Evolutionary conservation across 257 asterid genomes (phyloP).

Genomic region (Ilex aquifolium): DNA sequence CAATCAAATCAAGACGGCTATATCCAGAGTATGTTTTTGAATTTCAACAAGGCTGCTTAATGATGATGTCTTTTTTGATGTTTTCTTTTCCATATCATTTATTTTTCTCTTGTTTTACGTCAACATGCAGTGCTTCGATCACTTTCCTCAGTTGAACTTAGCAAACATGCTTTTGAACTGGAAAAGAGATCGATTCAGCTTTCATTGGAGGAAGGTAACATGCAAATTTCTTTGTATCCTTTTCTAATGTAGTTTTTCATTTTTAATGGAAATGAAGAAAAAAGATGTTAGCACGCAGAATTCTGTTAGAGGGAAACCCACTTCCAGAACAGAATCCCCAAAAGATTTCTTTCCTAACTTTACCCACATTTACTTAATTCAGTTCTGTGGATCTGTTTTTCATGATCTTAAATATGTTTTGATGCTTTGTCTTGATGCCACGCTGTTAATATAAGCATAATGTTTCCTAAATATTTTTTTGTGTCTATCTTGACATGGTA

Average conservation of each 20-base stretch:
- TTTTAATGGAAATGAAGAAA: not conserved
- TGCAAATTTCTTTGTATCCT: not conserved
- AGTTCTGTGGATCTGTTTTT: too few relatives aligned
- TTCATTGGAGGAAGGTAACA: conserved; percentile 66
- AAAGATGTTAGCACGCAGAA: not conserved
- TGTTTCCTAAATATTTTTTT: too few relatives aligned
- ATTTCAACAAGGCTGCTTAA: conserved; percentile 5
- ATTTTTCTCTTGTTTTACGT: conserved; percentile 17
- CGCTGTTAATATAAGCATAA: too few relatives aligned
- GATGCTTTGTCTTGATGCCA: too few relatives aligned
- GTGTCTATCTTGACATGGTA: too few relatives aligned
- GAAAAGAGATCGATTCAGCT: conserved; percentile 66
- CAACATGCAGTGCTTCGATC: conserved; percentile 58
- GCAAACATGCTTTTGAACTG: conserved; percentile 66
- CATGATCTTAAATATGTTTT: too few relatives aligned
- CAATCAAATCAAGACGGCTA: conserved; percentile 65
- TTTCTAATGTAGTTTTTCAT: not conserved
- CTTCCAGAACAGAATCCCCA: too few relatives aligned
- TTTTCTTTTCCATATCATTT: not conserved
- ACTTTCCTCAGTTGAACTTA: conserved; percentile 69
- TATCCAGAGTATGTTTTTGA: conserved; percentile 45
- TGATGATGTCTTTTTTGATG: not conserved
- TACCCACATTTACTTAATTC: too few relatives aligned
- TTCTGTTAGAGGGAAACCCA: too few relatives aligned
- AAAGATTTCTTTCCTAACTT: too few relatives aligned